Evolutionary conservation across 2,329 filamentous ascomycete genomes (phyloP).

Genomic region (Erysiphe pulchra): DNA sequence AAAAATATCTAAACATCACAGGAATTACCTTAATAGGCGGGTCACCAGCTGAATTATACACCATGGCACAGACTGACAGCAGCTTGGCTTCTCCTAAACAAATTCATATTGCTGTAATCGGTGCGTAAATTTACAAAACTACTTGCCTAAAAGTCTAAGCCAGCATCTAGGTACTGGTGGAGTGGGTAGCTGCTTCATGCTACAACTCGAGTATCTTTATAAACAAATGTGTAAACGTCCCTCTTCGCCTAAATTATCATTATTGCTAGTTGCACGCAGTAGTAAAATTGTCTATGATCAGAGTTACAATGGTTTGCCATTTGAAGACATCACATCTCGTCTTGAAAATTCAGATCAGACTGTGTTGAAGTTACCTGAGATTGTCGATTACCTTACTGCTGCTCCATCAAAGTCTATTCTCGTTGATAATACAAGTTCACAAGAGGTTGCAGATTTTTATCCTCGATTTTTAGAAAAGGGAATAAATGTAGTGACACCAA

Average conservation of each 20-base stretch:
- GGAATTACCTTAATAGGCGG: no score
- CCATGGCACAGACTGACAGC: not conserved
- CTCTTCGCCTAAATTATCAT: constrained; percentile 25
- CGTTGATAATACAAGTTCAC: constrained; percentile 88
- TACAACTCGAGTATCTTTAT: constrained; percentile 46
- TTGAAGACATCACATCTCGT: constrained; percentile 32
- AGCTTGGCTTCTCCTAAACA: not conserved
- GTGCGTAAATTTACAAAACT: constrained; percentile 10
- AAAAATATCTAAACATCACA: no score
- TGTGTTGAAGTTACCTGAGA: constrained; percentile 24
- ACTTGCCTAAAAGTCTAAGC: not conserved
- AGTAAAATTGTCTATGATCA: constrained; percentile 55
- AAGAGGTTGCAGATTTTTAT: constrained; percentile 62
- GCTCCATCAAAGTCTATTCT: constrained; percentile 60
- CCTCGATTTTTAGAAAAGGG: constrained; percentile 57
- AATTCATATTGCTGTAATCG: constrained; percentile 20
- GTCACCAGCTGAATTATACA: no score
- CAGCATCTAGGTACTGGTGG: constrained; percentile 52
- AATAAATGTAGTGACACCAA: constrained; percentile 81
- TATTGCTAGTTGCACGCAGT: constrained; percentile 70
- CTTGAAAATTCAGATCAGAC: constrained; percentile 37
- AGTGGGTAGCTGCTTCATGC: constrained; percentile 75
- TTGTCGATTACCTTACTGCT: constrained; percentile 50
- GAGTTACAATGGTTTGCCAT: constrained; percentile 41
- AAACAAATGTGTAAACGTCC: constrained; percentile 31